A percentile compares a stretch with the other conserved stretches of the same genome.
These are phyloP conservation scores for Fonsecaea nubica DNA, from an alignment of 2,329 filamentous ascomycete species.

Conservation along the genomic window DNA sequence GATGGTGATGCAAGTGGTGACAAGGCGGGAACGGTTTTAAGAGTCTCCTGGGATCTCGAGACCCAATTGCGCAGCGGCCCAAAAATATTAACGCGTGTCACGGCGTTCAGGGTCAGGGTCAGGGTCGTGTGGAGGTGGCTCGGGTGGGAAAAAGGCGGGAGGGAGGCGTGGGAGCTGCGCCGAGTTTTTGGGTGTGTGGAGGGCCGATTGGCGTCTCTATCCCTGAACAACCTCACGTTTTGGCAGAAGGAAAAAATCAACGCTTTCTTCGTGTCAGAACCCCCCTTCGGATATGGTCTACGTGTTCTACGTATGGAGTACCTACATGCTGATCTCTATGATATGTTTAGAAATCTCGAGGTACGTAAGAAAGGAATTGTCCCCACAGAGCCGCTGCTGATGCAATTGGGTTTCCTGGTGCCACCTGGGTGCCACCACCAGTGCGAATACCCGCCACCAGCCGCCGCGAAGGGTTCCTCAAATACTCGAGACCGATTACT, in stretches of 20 bases:
- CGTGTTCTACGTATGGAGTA: neutral
- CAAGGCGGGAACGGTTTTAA: neutral
- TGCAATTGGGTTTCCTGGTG: neutral
- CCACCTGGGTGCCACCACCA: too few relatives aligned
- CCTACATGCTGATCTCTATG: neutral
- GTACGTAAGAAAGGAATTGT: too few relatives aligned
- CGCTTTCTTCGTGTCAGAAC: too few relatives aligned
- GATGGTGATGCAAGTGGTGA: constrained; percentile 11
- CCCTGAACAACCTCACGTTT: neutral
- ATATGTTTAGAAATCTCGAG: neutral
- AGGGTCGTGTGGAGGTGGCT: constrained; percentile 1
- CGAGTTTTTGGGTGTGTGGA: neutral
- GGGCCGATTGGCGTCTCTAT: neutral
- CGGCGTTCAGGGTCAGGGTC: neutral
- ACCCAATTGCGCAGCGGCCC: neutral
- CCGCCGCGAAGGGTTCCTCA: neutral
- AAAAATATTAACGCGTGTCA: neutral
- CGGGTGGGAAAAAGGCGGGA: neutral
- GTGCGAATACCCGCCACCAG: neutral
- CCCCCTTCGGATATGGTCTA: neutral
- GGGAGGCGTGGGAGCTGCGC: neutral
- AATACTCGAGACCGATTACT: neutral
- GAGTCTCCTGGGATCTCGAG: constrained; percentile 8
- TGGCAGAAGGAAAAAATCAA: neutral
- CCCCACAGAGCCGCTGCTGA: neutral